Evolutionary conservation across 2,329 filamentous ascomycete species (phyloP), one percentile per base, ranked within the genome.

Genomic region (Mariannaea sp.): DNA sequence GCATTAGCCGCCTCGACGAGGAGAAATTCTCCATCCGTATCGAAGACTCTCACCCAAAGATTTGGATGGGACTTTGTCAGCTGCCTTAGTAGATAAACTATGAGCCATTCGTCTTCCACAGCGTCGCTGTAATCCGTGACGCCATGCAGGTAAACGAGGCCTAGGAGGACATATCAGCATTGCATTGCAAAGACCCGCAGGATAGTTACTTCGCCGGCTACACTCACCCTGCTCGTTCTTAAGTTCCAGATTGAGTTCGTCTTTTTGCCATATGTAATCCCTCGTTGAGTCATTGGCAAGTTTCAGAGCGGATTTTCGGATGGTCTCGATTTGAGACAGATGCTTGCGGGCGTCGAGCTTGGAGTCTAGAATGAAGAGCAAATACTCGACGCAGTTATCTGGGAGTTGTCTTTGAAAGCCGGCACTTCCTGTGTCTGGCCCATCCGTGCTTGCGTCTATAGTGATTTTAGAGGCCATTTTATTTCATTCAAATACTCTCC

Each of bases 51-150:
- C 40, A 92, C 82, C 92, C 93, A 99, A 7, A 92, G 77, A 55
- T 88, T 80, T 4, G 84, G 77, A 64, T 89, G 89, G 30, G 81
- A 79, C 62, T 80, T 88, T 62, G 87, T 92, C 62, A 97, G 75
- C 72, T 96, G 88, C 38, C 89, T 85, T 24, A 99, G 78, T 5
- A 97, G 76, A 73, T 92, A 96, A 16, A 97, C 92, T 55, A 97
- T 87, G 5, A 97, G 82, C 95, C 94, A 99, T 75, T 99, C 95
- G 65, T 99, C 94, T 67, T 96, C 93, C 4, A 97, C 86, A 0
- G 92, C 94, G 72, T 99, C 95, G 7, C 93, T 92, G 66, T 92
- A 97, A 69, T 93, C 89, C 1, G 91, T 94, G 45, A 80, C 78
- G 16, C 93, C 93, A 58, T 84, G 82, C 5, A 99, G 80, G 58